Conservation (phyloP, 2,329 filamentous ascomycete species). For the Xylariaceae sp. region DNA sequence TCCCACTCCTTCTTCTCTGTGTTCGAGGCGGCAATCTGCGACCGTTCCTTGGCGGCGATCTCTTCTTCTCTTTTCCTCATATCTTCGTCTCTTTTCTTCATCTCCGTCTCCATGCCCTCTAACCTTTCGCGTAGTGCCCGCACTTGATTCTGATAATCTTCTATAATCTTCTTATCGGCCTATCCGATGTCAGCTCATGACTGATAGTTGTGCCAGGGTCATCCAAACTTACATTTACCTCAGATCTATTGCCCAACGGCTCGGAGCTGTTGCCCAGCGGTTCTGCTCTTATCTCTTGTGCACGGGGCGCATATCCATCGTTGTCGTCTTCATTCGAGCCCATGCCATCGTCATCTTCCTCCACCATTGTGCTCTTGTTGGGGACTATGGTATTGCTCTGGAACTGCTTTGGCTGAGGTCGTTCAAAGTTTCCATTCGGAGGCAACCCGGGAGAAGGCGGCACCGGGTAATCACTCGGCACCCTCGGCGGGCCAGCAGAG, state of each 20-base stretch:
- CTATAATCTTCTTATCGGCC: conserved; percentile 65
- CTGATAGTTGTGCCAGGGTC: too few relatives aligned
- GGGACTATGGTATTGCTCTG: conserved; percentile 95
- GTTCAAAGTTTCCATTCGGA: conserved; percentile 60
- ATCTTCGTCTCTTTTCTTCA: conserved; percentile 69
- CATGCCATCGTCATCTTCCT: conserved; percentile 76
- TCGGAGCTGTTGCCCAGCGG: too few relatives aligned
- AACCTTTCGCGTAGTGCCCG: conserved; percentile 69
- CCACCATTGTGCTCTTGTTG: conserved; percentile 95
- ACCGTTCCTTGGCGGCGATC: conserved; percentile 57
- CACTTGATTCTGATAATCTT: conserved; percentile 77
- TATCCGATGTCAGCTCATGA: conserved; percentile 30
- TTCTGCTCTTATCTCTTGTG: conserved; percentile 35
- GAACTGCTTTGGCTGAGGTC: conserved; percentile 81
- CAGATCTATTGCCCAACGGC: conserved; percentile 33
- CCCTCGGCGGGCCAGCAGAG: conserved; percentile 32
- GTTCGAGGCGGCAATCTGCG: conserved; percentile 44
- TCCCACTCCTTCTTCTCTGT: conserved; percentile 67
- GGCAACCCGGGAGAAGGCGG: conserved; percentile 55
- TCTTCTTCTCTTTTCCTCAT: conserved; percentile 50
- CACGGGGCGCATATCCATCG: conserved; percentile 58
- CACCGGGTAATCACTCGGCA: conserved; percentile 43
- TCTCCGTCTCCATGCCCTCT: conserved; percentile 60
- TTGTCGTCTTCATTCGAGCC: conserved; percentile 54
- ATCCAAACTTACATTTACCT: too few relatives aligned